These are phyloP conservation scores for Glonium stellatum DNA, from an alignment of 495 filamentous ascomycete species.

Conservation along the genomic window DNA sequence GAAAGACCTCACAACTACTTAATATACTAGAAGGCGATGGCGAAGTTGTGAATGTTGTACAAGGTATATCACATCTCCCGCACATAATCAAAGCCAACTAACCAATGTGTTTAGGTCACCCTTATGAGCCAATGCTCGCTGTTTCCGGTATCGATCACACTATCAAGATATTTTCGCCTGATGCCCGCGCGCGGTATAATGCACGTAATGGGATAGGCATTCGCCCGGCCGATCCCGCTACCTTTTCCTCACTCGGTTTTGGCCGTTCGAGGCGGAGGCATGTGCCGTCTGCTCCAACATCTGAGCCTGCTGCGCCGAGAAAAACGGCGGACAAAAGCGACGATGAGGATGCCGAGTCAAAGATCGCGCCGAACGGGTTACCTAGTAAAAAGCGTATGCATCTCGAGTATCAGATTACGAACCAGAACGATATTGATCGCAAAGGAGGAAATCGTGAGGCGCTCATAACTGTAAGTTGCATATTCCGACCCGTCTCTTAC, in stretches of 20 bases:
- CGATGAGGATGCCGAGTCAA: constrained; percentile 26
- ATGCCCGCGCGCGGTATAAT: constrained; percentile 51
- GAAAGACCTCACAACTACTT: constrained; percentile 54
- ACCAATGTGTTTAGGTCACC: constrained; percentile 46
- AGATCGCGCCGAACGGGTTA: constrained; percentile 39
- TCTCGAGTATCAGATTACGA: constrained; percentile 56
- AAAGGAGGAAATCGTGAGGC: constrained; percentile 56
- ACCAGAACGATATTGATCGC: constrained; percentile 57
- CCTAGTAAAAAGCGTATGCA: constrained; percentile 53
- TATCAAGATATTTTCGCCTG: constrained; percentile 68
- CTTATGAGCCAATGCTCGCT: constrained; percentile 64
- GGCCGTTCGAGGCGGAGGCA: constrained; percentile 12
- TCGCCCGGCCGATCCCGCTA: constrained; percentile 29
- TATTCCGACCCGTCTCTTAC: constrained; percentile 4
- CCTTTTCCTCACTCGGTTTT: constrained; percentile 37
- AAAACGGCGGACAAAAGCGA: background rate
- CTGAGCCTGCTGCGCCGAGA: constrained; percentile 1
- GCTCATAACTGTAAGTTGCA: constrained; percentile 52
- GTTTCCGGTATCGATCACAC: constrained; percentile 68
- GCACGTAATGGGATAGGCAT: constrained; percentile 53
- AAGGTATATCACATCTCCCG: constrained; percentile 40
- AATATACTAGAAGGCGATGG: constrained; percentile 66
- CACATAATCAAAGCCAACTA: background rate
- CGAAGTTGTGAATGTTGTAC: constrained; percentile 68
- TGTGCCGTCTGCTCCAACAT: constrained; percentile 4